phyloP scores from a whole-genome alignment of 148 eudicot species.

The Chenopodium berlandieri region DNA sequence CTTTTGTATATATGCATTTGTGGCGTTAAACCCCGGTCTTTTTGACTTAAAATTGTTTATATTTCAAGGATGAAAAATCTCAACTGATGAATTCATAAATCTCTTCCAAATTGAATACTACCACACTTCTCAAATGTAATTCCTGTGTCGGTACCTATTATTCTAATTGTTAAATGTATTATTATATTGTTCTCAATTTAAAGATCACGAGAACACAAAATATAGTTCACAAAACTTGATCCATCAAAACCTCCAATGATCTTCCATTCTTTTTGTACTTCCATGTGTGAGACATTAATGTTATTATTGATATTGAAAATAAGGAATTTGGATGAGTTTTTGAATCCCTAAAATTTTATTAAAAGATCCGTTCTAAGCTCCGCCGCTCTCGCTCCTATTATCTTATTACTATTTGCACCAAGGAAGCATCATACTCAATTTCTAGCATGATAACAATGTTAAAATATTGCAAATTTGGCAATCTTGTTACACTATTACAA shows the following conservation, averaged over 20 bases:
- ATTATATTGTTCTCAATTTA: too few species aligned
- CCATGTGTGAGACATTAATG: background rate
- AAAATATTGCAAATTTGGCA: background rate
- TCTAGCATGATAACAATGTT: background rate
- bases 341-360: slow-evolving; percentile 13
- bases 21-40: too few species aligned
- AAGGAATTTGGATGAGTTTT: background rate
- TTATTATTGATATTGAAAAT: background rate
- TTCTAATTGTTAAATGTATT: too few species aligned
- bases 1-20: too few species aligned
- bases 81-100: too few species aligned
- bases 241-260: background rate
- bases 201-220: too few species aligned
- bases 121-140: too few species aligned
- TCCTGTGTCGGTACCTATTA: too few species aligned
- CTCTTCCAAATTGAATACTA: too few species aligned
- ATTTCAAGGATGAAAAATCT: too few species aligned
- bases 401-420: background rate
- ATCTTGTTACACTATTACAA: background rate
- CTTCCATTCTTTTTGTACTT: background rate
- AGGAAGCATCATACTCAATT: slow-evolving; percentile 20
- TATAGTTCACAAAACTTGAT: too few species aligned
- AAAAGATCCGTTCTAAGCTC: slow-evolving; percentile 64
- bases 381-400: slow-evolving; percentile 35
- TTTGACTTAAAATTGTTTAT: too few species aligned